These are phyloP conservation scores for Fusarium solani-melongenae DNA, from an alignment of 2,329 filamentous ascomycete species.

Conservation along the genomic window DNA sequence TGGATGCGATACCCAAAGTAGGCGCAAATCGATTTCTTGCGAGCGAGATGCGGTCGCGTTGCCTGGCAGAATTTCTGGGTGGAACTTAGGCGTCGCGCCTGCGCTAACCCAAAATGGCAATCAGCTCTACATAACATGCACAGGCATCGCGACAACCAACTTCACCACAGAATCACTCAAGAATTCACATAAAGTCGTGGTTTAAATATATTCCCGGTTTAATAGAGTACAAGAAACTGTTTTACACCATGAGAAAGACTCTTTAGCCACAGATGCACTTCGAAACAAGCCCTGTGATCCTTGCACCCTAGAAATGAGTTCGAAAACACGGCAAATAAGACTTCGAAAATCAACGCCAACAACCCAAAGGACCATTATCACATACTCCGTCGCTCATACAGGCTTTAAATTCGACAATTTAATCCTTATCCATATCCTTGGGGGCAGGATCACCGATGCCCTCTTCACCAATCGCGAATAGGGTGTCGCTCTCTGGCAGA, in stretches of 20 bases:
- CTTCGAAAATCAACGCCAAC: slow-evolving; percentile 46
- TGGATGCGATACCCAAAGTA: slow-evolving; percentile 23
- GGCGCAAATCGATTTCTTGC: slow-evolving; percentile 42
- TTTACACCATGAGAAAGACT: not conserved
- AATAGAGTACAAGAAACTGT: not conserved
- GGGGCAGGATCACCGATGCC: slow-evolving; percentile 96
- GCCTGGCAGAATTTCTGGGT: slow-evolving; percentile 48
- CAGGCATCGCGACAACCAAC: not conserved
- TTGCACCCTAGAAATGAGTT: slow-evolving; percentile 1
- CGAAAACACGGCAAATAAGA: slow-evolving; percentile 11
- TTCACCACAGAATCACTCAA: not conserved
- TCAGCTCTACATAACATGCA: slow-evolving; percentile 40
- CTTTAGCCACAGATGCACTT: not conserved
- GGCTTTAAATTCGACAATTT: slow-evolving; percentile 27
- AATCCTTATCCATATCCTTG: slow-evolving; percentile 93
- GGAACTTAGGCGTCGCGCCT: slow-evolving; percentile 39
- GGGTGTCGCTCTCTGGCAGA: slow-evolving; percentile 92
- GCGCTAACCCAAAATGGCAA: slow-evolving; percentile 52
- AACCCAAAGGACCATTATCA: slow-evolving; percentile 36
- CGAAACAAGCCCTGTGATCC: slow-evolving; percentile 6
- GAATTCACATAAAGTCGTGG: not conserved
- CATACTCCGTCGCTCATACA: slow-evolving; percentile 36
- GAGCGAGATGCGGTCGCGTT: slow-evolving; percentile 44
- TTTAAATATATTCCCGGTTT: not conserved
- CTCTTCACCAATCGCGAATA: slow-evolving; percentile 97